Evolutionary conservation across 352 stramenopile species (phyloP).

Genomic region (Phytophthora fragariaefolia): DNA sequence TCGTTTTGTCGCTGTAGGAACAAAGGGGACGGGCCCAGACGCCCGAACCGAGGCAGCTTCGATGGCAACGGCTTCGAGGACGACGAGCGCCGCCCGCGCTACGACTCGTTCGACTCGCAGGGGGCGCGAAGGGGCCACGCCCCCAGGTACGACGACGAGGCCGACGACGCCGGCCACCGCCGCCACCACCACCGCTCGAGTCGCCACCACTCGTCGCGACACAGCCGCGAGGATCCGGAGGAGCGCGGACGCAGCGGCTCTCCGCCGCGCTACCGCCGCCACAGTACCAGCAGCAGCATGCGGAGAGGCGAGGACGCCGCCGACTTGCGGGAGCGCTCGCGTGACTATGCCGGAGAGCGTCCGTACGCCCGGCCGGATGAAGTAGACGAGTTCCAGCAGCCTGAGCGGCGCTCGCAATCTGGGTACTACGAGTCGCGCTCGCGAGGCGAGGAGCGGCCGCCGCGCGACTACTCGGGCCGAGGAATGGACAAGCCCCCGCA

Average conservation of each 20-base stretch:
- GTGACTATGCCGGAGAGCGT: constrained; percentile 26
- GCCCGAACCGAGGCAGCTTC: constrained; percentile 24
- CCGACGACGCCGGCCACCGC: constrained; percentile 27
- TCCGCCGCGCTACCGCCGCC: constrained; percentile 25
- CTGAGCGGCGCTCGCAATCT: constrained; percentile 18
- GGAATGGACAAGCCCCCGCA: constrained; percentile 30
- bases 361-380: constrained; percentile 29
- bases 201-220: constrained; percentile 38
- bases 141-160: constrained; percentile 29
- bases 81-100: constrained; percentile 24
- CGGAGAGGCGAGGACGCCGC: constrained; percentile 31
- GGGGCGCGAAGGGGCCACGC: constrained; percentile 8
- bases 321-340: constrained; percentile 25
- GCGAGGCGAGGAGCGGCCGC: constrained; percentile 29
- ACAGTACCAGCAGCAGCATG: constrained; percentile 37
- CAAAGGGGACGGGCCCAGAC: constrained; percentile 33
- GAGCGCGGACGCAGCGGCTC: constrained; percentile 35
- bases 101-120: constrained; percentile 38
- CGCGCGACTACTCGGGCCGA: constrained; percentile 29
- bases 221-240: constrained; percentile 33
- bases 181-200: constrained; percentile 36
- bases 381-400: constrained; percentile 24
- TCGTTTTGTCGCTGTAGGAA: constrained; percentile 20
- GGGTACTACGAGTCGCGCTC: constrained; percentile 27
- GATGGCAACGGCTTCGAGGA: constrained; percentile 26